Conservation (phyloP, 1,284 basidiomycete species). For the Sutorius eximius region DNA sequence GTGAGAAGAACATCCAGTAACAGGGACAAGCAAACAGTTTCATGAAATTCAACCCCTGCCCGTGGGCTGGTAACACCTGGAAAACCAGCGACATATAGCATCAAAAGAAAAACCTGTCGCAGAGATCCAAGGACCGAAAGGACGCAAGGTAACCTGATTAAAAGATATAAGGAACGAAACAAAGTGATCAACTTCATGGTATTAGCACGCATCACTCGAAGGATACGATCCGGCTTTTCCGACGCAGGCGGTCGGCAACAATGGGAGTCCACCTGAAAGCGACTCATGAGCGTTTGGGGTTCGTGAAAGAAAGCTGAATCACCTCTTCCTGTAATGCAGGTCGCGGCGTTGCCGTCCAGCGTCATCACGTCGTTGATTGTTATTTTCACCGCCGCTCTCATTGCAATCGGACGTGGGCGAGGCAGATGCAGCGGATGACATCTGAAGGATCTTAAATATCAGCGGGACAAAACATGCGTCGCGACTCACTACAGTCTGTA, state of each 20-base stretch:
- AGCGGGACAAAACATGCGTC: not conserved
- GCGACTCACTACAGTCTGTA: not conserved
- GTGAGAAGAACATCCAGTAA: not conserved
- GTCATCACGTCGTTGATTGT: not conserved
- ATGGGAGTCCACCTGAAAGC: slow-evolving; percentile 4
- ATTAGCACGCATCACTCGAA: slow-evolving; percentile 1
- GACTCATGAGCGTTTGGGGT: not conserved
- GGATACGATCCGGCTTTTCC: slow-evolving; percentile 10
- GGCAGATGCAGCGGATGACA: not conserved
- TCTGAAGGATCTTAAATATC: slow-evolving; percentile 1
- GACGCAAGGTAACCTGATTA: not conserved
- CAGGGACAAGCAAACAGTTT: too few relatives aligned
- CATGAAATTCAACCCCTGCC: not conserved
- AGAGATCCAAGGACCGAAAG: not conserved
- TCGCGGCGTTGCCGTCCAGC: not conserved
- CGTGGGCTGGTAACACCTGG: not conserved
- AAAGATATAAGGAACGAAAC: not conserved
- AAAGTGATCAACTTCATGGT: not conserved
- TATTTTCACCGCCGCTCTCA: too few relatives aligned
- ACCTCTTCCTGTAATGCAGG: slow-evolving; percentile 10
- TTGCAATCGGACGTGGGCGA: not conserved
- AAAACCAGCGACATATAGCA: not conserved
- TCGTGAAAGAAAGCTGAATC: not conserved
- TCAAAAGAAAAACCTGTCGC: not conserved
- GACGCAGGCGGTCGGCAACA: not conserved